Percentiles rank a stretch among this genome's conserved stretches.
phyloP scores from a whole-genome alignment of 305 asterid genomes.

The Striga hermonthica region DNA sequence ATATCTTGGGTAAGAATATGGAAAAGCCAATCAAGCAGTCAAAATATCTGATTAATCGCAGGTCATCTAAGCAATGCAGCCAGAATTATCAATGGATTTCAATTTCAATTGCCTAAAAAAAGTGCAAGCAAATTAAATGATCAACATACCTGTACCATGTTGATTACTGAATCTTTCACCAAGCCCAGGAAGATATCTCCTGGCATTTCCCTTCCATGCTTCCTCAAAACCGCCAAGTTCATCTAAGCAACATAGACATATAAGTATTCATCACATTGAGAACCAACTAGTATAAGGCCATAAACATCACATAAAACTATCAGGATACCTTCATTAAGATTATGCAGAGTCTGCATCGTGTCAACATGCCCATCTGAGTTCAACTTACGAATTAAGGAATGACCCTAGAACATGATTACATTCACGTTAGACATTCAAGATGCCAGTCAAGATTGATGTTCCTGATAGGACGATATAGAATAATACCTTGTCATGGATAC shows the following conservation, averaged over 20 bases:
- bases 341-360: constrained; percentile 83
- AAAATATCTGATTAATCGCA: neutral
- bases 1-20: neutral
- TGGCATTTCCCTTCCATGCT: constrained; percentile 72
- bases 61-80: neutral
- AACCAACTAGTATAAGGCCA: neutral
- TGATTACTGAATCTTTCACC: constrained; percentile 37
- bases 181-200: constrained; percentile 60
- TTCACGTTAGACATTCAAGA: constrained; percentile 19
- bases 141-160: constrained; percentile 42
- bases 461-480: neutral
- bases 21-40: neutral
- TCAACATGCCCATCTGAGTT: constrained; percentile 80
- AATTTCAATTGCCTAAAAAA: constrained; percentile 9
- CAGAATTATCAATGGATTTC: constrained; percentile 10
- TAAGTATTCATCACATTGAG: neutral
- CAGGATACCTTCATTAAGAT: constrained; percentile 64
- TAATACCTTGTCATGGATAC: constrained; percentile 72
- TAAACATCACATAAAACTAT: neutral
- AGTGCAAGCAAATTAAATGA: neutral
- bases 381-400: constrained; percentile 69
- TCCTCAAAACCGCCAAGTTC: constrained; percentile 70
- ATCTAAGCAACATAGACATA: constrained; percentile 39
- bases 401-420: constrained; percentile 55
- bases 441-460: neutral